These are phyloP conservation scores for Colletotrichum tabaci DNA, from an alignment of 2,329 filamentous ascomycete species.

Conservation along the genomic window DNA sequence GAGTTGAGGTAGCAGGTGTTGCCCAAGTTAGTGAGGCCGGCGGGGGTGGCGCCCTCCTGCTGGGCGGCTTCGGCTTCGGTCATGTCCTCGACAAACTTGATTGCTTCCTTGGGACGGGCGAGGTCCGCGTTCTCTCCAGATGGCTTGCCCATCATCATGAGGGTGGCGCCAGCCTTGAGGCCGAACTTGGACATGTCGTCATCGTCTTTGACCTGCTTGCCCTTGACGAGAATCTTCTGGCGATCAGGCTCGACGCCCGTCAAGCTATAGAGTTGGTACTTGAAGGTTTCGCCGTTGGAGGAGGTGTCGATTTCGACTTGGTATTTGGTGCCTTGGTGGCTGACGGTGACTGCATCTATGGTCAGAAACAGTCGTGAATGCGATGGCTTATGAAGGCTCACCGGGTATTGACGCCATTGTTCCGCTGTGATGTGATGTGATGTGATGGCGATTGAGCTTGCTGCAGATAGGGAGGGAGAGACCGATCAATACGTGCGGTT, in stretches of 20 bases:
- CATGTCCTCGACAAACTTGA: slow-evolving; percentile 98
- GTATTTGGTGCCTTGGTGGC: slow-evolving; percentile 96
- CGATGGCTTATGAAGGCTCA: slow-evolving; percentile 50
- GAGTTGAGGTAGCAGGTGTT: slow-evolving; percentile 99
- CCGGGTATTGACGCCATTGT: slow-evolving; percentile 71
- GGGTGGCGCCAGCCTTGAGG: slow-evolving; percentile 86
- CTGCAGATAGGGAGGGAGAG: slow-evolving; percentile 24
- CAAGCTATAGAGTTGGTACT: slow-evolving; percentile 94
- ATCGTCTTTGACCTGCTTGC: slow-evolving; percentile 95
- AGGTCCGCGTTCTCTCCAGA: slow-evolving; percentile 74
- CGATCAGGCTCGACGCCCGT: slow-evolving; percentile 96
- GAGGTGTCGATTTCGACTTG: slow-evolving; percentile 91
- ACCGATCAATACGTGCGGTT: slow-evolving; percentile 15
- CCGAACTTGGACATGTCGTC: slow-evolving; percentile 86
- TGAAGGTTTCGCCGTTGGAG: slow-evolving; percentile 92
- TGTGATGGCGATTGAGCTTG: slow-evolving; percentile 17
- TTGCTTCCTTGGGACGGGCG: slow-evolving; percentile 81
- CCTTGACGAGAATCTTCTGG: slow-evolving; percentile 96
- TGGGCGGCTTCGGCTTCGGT: slow-evolving; percentile 91
- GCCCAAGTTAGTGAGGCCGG: slow-evolving; percentile 91
- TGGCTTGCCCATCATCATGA: slow-evolving; percentile 98
- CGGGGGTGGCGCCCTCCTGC: slow-evolving; percentile 86
- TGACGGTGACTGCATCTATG: slow-evolving; percentile 80
- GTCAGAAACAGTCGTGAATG: slow-evolving; percentile 46
- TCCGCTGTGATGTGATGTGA: not conserved